These are phyloP conservation scores for Tetracentron sinense DNA, from an alignment of 164 flowering plant genomes.

Conservation along the genomic window DNA sequence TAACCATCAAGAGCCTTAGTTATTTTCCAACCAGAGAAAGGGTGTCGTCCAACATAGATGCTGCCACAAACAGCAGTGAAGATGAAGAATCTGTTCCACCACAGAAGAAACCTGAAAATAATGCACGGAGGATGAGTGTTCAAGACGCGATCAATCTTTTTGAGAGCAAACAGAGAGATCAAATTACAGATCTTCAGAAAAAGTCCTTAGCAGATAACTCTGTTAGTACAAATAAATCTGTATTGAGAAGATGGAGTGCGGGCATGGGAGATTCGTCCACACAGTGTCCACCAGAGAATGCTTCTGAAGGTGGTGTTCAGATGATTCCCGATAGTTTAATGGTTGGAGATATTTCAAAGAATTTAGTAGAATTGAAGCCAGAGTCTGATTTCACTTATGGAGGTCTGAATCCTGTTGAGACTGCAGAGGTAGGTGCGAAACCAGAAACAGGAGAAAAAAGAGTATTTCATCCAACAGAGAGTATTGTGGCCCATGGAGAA, in stretches of 20 bases:
- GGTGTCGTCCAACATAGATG: slow-evolving; percentile 36
- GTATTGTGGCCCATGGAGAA: slow-evolving; percentile 21
- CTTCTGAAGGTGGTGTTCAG: slow-evolving; percentile 25
- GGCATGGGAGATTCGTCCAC: slow-evolving; percentile 55
- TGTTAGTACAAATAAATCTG: slow-evolving; percentile 47
- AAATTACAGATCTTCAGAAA: slow-evolving; percentile 39
- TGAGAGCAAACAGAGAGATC: slow-evolving; percentile 79
- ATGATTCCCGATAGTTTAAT: slow-evolving; percentile 17
- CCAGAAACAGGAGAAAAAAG: slow-evolving; percentile 19
- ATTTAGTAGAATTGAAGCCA: slow-evolving; percentile 24
- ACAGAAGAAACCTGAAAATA: slow-evolving; percentile 41
- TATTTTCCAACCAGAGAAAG: slow-evolving; percentile 57
- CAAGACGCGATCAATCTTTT: slow-evolving; percentile 87
- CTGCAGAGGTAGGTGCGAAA: slow-evolving; percentile 23
- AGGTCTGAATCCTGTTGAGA: slow-evolving; percentile 17
- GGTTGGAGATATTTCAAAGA: slow-evolving; percentile 14
- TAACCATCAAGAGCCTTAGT: slow-evolving; percentile 72
- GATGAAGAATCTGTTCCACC: slow-evolving; percentile 49
- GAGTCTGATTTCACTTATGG: slow-evolving; percentile 22
- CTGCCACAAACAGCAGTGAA: slow-evolving; percentile 42
- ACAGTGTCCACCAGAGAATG: slow-evolving; percentile 30
- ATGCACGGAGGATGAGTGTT: slow-evolving; percentile 65
- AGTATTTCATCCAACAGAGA: slow-evolving; percentile 14
- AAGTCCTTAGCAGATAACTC: slow-evolving; percentile 30
- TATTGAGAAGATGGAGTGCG: slow-evolving; percentile 88